These are phyloP conservation scores for Allomyces javanicus DNA, from an alignment of 192 early-diverging fungal species.

Conservation along the genomic window DNA sequence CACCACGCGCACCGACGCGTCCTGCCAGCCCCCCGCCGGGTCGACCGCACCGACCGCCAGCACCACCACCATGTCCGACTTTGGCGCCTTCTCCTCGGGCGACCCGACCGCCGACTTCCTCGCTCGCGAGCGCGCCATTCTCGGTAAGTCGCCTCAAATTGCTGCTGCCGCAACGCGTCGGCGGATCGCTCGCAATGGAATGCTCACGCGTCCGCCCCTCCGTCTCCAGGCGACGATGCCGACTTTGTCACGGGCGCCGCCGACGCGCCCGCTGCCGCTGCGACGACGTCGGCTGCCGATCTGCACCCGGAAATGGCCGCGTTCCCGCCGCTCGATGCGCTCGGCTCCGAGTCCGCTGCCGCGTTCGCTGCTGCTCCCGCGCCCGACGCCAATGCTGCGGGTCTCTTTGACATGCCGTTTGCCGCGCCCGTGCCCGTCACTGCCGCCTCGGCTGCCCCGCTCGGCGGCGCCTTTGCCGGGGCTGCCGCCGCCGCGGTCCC, in stretches of 20 bases:
- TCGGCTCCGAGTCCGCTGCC: not conserved
- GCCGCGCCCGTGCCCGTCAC: not conserved
- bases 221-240: conserved; percentile 31
- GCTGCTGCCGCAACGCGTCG: not conserved
- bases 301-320: not conserved
- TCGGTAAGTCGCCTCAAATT: conserved; percentile 5
- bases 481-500: not conserved
- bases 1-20: too few relatives aligned
- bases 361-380: not conserved
- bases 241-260: conserved; percentile 26
- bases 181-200: not conserved
- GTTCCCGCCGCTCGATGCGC: conserved; percentile 2
- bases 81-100: conserved; percentile 17
- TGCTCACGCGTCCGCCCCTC: not conserved
- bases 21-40: too few relatives aligned
- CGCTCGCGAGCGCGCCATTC: conserved; percentile 47
- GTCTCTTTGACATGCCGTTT: not conserved
- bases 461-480: not conserved
- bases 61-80: conserved; percentile 15
- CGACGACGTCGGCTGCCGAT: not conserved
- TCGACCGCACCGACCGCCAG: too few relatives aligned
- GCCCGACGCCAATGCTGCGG: not conserved
- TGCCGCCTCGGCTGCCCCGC: not conserved
- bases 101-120: conserved; percentile 59
- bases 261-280: not conserved